Percentiles rank a stretch among this genome's conserved stretches.
Conservation (phyloP, 495 filamentous ascomycete species). For the Lophium mytilinum region DNA sequence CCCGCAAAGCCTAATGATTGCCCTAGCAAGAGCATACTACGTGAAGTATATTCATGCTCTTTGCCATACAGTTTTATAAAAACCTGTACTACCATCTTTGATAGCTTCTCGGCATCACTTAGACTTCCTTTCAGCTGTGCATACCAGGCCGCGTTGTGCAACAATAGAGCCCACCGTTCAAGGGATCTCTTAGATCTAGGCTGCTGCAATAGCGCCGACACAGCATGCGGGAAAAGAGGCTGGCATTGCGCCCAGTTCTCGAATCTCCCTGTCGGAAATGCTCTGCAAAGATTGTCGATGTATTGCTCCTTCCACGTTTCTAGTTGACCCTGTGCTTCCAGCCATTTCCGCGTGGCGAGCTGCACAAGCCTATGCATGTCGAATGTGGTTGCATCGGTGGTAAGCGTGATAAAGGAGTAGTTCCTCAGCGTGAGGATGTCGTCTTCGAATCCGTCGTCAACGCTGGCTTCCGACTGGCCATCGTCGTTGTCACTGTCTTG, state of each 20-base stretch:
- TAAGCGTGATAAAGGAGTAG: constrained; percentile 26
- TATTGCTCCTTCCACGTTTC: constrained; percentile 4
- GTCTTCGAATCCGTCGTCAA: constrained; percentile 5
- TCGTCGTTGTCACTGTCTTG: not conserved
- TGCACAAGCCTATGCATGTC: constrained; percentile 12
- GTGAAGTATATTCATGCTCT: too few relatives aligned
- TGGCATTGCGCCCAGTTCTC: constrained; percentile 8
- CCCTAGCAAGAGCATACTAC: too few relatives aligned
- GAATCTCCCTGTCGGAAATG: not conserved
- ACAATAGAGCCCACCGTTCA: not conserved
- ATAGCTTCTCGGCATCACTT: too few relatives aligned
- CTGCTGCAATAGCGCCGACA: not conserved
- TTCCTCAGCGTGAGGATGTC: constrained; percentile 19
- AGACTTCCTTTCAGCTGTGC: not conserved
- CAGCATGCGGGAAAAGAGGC: constrained; percentile 1
- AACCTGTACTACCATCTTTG: too few relatives aligned
- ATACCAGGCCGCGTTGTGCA: not conserved
- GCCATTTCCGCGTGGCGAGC: constrained; percentile 12
- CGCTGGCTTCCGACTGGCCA: not conserved
- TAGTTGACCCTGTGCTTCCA: not conserved
- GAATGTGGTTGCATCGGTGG: not conserved
- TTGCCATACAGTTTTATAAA: too few relatives aligned
- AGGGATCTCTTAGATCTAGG: not conserved
- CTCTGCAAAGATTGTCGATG: not conserved
- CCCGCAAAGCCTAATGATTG: too few relatives aligned